Percentiles rank a stretch among this genome's conserved stretches.
Evolutionary conservation across 2,329 filamentous ascomycete species (phyloP).

Genomic region (Dactylonectria macrodidyma): DNA sequence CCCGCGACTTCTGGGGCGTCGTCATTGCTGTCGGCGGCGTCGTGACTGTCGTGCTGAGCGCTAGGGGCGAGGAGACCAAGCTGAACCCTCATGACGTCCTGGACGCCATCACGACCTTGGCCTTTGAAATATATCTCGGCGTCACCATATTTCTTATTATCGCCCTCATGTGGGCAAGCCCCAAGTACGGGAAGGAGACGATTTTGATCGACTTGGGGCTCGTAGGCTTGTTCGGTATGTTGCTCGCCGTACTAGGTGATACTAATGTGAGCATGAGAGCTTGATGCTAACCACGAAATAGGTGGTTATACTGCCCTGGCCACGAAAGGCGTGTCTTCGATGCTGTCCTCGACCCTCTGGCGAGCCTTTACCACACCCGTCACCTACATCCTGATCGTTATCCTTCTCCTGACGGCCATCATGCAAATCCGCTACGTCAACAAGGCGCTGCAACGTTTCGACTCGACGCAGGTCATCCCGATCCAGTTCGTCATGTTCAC

Average conservation of each 20-base stretch:
- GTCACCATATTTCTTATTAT: conserved; percentile 82
- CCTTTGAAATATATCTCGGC: conserved; percentile 91
- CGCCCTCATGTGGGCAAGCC: conserved; percentile 85
- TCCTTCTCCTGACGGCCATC: conserved; percentile 87
- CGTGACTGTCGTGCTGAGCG: conserved; percentile 93
- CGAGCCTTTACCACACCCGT: conserved; percentile 92
- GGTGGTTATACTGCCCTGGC: conserved; percentile 97
- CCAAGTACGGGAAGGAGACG: conserved; percentile 85
- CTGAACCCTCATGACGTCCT: conserved; percentile 92
- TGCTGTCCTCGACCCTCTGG: conserved; percentile 92
- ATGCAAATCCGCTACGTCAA: conserved; percentile 99
- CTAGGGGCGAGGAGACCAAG: conserved; percentile 90
- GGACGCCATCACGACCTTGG: conserved; percentile 87
- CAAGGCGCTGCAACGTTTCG: conserved; percentile 87
- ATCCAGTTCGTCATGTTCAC: conserved; percentile 99
- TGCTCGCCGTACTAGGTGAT: conserved; percentile 20
- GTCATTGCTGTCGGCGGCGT: conserved; percentile 89
- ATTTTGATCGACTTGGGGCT: conserved; percentile 95
- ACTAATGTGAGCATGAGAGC: neutral
- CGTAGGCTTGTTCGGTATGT: conserved; percentile 90
- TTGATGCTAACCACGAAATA: conserved; percentile 52
- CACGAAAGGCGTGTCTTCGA: conserved; percentile 95
- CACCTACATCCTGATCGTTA: conserved; percentile 85
- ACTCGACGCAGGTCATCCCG: conserved; percentile 97
- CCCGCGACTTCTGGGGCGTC: conserved; percentile 89